Base-by-base conservation (phyloP, 169 alveolate genomes). In the Ichthyophthirius multifiliis region DNA sequence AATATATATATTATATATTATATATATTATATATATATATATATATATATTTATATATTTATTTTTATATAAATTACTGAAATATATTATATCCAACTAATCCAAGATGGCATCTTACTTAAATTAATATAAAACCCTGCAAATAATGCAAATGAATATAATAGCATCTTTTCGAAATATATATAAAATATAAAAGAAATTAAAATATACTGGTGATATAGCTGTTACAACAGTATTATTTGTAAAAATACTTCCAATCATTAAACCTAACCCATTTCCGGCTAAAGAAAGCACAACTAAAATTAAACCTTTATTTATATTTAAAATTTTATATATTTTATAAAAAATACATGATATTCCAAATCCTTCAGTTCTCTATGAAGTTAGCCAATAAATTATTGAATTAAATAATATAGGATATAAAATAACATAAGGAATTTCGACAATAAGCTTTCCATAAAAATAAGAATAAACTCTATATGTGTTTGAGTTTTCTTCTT, bases 401-500 rank as follows among this genome's bases (percentile, higher is more conserved):
- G 65, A 13, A 10, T 27, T 34, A 2, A 45, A 32, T 13, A 78
- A 18, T 2, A 30, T 1, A 7, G 73, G 67, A 30, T 78, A 65
- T 0, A 78, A 16, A 30, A 44, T 30, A 12, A 64, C 63, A 41
- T 77, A 39, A 1, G 84, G 84, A 5, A 64, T 43, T 41, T 77
- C 84, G 0, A 75, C 12, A 10, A 43, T 1, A 30, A 78, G 65
- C 16, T 78, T 78, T 43, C 84, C 73, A 15, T 64, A 37, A n/a
- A 43, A 78, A 20, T 78, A 78, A 1, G 84, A 16, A 31, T 46
- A 78, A 10, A 78, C 78, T 65, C 84, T 31, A 65, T 78, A 78
- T 31, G 73, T 35, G 34, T 65, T 65, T 4, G 84, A 78, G 23
- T 78, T 78, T 35, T 78, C 84, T 78, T 78, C 84, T 34, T 78